phyloP scores from a whole-genome alignment of 768 basidiomycete species.

The Lactifluus pinguis region DNA sequence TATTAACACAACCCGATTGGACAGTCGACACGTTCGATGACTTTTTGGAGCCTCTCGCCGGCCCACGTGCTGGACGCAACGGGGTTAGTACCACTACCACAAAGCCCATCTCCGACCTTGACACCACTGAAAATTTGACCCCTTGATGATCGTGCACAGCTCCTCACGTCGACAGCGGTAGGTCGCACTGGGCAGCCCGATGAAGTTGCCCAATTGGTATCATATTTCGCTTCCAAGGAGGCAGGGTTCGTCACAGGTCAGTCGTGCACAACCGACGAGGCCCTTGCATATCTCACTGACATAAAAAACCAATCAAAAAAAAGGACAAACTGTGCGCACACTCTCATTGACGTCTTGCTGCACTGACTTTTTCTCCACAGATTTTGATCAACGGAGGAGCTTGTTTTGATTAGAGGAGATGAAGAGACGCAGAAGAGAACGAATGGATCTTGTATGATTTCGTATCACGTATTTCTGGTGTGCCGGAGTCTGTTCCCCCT shows the following conservation, averaged over 20 bases:
- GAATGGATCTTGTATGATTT: background rate
- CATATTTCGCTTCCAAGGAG: constrained; percentile 16
- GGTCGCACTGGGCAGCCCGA: constrained; percentile 2
- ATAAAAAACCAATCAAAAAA: background rate
- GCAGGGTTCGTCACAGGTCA: constrained; percentile 20
- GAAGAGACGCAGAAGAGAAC: background rate
- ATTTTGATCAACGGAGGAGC: constrained; percentile 5
- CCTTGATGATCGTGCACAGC: background rate
- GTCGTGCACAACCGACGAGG: background rate
- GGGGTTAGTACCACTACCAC: background rate
- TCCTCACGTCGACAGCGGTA: background rate
- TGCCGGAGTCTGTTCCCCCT: no score
- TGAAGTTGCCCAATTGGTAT: constrained; percentile 19
- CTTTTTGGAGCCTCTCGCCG: constrained; percentile 3
- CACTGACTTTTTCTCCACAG: background rate
- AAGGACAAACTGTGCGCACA: constrained; percentile 8
- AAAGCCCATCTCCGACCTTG: no score
- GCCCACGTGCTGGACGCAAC: background rate
- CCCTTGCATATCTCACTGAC: background rate
- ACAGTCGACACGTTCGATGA: constrained; percentile 3
- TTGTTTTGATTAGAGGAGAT: background rate
- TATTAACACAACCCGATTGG: background rate
- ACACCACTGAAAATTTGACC: background rate
- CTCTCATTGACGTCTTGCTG: background rate
- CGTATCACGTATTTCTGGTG: background rate